phyloP scores from a whole-genome alignment of 164 flowering plant species.

The Stephania yunnanensis region DNA sequence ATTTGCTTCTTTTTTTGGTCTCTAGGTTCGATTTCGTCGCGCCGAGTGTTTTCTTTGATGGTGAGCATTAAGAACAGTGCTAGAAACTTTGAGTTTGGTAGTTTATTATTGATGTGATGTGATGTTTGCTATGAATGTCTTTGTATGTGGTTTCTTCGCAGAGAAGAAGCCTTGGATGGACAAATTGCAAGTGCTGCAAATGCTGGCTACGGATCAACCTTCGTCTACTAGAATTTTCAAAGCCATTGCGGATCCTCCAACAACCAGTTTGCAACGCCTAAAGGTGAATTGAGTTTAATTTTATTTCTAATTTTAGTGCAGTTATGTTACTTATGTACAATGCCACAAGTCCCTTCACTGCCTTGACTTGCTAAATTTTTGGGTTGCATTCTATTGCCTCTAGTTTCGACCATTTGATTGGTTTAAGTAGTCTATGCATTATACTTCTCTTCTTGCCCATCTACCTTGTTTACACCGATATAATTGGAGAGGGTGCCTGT shows the following conservation, averaged over 20 bases:
- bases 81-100: no score
- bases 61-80: conserved; percentile 25
- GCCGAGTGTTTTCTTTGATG: conserved; percentile 70
- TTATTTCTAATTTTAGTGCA: neutral
- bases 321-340: neutral
- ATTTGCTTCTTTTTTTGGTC: neutral
- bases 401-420: neutral
- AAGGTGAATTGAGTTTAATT: conserved; percentile 43
- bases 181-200: conserved; percentile 57
- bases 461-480: neutral
- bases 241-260: conserved; percentile 97
- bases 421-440: neutral
- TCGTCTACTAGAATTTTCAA: conserved; percentile 76
- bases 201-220: conserved; percentile 41
- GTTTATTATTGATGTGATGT: no score
- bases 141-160: conserved; percentile 20
- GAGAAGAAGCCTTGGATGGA: conserved; percentile 97
- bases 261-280: conserved; percentile 93
- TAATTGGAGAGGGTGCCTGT: neutral
- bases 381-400: neutral
- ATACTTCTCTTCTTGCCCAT: neutral
- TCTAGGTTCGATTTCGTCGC: conserved; percentile 93
- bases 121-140: no score
- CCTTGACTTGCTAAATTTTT: neutral
- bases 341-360: neutral